Evolutionary conservation across 495 filamentous ascomycete genomes (phyloP).

Genomic region (Trichoderma parareesei): DNA sequence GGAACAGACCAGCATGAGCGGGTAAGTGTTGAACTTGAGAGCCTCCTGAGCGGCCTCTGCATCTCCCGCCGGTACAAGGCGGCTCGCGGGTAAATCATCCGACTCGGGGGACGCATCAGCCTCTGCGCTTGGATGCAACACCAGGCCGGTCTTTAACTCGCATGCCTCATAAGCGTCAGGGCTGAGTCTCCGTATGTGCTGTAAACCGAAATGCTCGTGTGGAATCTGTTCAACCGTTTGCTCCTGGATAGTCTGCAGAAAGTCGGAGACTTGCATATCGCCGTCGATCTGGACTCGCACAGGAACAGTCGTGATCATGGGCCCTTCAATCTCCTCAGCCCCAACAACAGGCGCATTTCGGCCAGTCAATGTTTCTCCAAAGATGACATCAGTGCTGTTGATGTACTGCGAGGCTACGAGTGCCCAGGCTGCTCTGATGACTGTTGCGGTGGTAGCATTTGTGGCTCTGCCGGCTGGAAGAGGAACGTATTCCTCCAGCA

Average conservation of each 20-base stretch:
- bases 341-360: constrained; percentile 43
- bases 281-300: constrained; percentile 40
- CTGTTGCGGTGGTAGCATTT: constrained; percentile 46
- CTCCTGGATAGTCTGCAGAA: constrained; percentile 45
- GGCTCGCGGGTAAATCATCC: constrained; percentile 35
- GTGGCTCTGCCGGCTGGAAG: constrained; percentile 29
- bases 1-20: constrained; percentile 55
- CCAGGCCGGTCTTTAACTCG: constrained; percentile 43
- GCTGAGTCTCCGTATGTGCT: constrained; percentile 57
- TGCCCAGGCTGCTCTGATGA: constrained; percentile 57
- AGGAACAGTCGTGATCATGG: constrained; percentile 60
- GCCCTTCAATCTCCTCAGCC: constrained; percentile 46
- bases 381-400: constrained; percentile 43
- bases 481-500: constrained; percentile 43
- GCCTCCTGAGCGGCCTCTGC: constrained; percentile 52
- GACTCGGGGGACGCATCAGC: constrained; percentile 17
- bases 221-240: constrained; percentile 44
- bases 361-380: constrained; percentile 50
- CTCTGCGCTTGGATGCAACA: constrained; percentile 36
- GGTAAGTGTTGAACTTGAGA: constrained; percentile 60
- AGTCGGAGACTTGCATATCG: constrained; percentile 23
- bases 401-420: constrained; percentile 47
- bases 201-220: constrained; percentile 61
- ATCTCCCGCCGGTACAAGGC: constrained; percentile 41
- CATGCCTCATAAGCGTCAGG: constrained; percentile 55